These are phyloP conservation scores for Melastoma candidum DNA, from an alignment of 441 rosid genomes.

Conservation along the genomic window DNA sequence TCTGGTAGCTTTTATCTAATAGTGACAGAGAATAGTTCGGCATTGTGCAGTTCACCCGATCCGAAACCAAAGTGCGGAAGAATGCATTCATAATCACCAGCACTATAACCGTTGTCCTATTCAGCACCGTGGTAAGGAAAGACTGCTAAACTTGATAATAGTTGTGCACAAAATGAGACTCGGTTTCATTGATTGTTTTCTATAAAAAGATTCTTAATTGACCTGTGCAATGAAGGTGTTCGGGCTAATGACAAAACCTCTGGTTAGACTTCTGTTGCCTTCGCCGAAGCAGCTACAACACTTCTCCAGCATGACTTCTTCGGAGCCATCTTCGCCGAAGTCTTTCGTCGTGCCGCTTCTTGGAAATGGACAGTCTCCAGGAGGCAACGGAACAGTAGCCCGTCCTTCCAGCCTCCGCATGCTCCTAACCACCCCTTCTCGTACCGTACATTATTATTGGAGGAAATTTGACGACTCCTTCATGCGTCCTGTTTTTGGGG, in stretches of 20 bases:
- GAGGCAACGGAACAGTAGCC: background rate
- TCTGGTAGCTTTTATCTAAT: too few relatives aligned
- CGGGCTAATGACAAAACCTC: slow-evolving; percentile 17
- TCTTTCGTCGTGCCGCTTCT: slow-evolving; percentile 10
- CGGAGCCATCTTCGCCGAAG: slow-evolving; percentile 9
- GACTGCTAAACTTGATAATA: background rate
- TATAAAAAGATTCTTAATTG: background rate
- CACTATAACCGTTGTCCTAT: slow-evolving; percentile 15
- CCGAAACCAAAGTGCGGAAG: slow-evolving; percentile 5
- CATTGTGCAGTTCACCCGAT: slow-evolving; percentile 10
- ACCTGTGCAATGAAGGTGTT: slow-evolving; percentile 12
- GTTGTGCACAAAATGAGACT: background rate
- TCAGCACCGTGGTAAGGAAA: slow-evolving; percentile 16
- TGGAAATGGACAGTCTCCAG: background rate
- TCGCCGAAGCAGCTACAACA: background rate
- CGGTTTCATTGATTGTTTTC: background rate
- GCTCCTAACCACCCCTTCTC: slow-evolving; percentile 10
- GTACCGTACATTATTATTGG: slow-evolving; percentile 12
- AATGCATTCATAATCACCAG: slow-evolving; percentile 18
- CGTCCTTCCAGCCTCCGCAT: slow-evolving; percentile 6
- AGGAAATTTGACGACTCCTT: slow-evolving; percentile 14
- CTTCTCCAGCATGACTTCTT: background rate
- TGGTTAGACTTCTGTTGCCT: slow-evolving; percentile 14
- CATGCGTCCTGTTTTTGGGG: slow-evolving; percentile 20
- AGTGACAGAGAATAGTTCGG: too few relatives aligned